Conservation (phyloP, 306 rosid species). For the Quercus dentata region DNA sequence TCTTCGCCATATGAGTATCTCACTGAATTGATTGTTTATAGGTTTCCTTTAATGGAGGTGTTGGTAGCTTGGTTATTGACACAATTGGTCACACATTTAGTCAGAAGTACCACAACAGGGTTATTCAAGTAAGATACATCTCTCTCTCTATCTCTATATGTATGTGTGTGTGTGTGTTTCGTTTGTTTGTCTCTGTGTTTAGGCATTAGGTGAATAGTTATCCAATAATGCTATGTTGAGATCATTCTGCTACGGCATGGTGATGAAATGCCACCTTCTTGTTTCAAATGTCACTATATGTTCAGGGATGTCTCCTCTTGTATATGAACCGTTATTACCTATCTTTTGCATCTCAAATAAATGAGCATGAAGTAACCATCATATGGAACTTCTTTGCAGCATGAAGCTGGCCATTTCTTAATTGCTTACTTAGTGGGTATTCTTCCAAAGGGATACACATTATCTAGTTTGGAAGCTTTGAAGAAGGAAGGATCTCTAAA, state of each 20-base stretch:
- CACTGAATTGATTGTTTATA: conserved; percentile 23
- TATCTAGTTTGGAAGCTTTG: conserved; percentile 80
- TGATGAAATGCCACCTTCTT: background rate
- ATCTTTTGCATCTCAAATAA: background rate
- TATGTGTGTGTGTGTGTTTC: background rate
- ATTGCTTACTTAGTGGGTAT: conserved; percentile 85
- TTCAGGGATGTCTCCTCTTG: background rate
- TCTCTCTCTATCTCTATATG: background rate
- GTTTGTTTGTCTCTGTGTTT: background rate
- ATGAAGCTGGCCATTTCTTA: conserved; percentile 97
- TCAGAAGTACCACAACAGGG: conserved; percentile 82
- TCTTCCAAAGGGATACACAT: conserved; percentile 77
- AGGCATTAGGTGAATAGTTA: background rate
- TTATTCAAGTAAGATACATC: conserved; percentile 65
- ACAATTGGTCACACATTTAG: conserved; percentile 83
- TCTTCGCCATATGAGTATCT: background rate
- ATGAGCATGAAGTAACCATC: conserved; percentile 16
- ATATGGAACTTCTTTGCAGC: conserved; percentile 52
- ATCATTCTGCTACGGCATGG: background rate
- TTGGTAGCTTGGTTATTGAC: conserved; percentile 77
- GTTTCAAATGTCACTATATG: background rate
- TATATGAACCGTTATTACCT: background rate
- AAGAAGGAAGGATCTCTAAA: conserved; percentile 87
- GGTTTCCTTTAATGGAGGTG: conserved; percentile 82
- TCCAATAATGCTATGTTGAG: background rate